Conservation (phyloP, 2,329 filamentous ascomycete species). For the Arthrinium phaeospermum region DNA sequence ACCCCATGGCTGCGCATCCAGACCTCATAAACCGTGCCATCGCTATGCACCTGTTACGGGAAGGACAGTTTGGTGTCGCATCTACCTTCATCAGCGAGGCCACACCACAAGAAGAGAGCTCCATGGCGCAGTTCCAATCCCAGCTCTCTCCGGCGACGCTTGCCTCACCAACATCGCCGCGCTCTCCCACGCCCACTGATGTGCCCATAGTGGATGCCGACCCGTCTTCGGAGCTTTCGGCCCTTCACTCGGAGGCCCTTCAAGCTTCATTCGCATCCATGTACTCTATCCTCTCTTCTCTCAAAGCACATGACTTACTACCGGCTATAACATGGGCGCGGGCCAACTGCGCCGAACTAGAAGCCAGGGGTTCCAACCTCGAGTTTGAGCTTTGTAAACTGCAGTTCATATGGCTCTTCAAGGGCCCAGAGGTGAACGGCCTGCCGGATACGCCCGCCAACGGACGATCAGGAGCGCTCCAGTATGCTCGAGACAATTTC, state of each 20-base stretch:
- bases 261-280: constrained; percentile 84
- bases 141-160: constrained; percentile 36
- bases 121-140: constrained; percentile 20
- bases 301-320: constrained; percentile 75
- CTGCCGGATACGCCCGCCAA: constrained; percentile 57
- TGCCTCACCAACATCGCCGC: constrained; percentile 29
- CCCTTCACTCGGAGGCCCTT: constrained; percentile 69
- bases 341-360: constrained; percentile 71
- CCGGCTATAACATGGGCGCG: constrained; percentile 90
- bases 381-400: constrained; percentile 93
- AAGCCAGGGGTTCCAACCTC: constrained; percentile 85
- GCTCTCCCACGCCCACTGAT: constrained; percentile 30
- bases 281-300: constrained; percentile 84
- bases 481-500: constrained; percentile 80
- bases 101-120: constrained; percentile 38
- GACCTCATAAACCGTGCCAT: constrained; percentile 89
- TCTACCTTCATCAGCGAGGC: constrained; percentile 82
- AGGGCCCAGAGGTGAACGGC: constrained; percentile 61
- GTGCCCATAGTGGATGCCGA: constrained; percentile 37
- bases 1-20: constrained; percentile 77
- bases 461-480: constrained; percentile 69
- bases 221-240: constrained; percentile 55
- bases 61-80: constrained; percentile 90
- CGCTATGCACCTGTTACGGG: constrained; percentile 92
- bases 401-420: constrained; percentile 89